A percentile compares a stretch with the other conserved stretches of the same genome.
phyloP scores from a whole-genome alignment of 768 basidiomycete species.

The Naganishia vaughanmartiniae region DNA sequence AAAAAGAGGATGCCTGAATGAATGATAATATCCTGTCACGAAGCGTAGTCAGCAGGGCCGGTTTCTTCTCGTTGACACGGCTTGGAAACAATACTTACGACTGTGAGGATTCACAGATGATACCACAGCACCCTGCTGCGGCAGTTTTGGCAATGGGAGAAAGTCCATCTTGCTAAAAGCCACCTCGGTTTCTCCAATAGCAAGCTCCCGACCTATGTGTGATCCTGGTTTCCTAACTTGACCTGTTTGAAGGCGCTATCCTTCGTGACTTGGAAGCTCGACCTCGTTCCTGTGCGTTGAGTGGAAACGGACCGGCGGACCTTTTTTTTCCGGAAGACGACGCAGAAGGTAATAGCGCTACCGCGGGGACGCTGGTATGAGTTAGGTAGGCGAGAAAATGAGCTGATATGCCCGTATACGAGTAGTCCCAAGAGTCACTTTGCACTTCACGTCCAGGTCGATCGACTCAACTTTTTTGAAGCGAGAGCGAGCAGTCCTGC shows the following conservation, averaged over 20 bases:
- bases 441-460: not conserved
- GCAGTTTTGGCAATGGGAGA: conserved; percentile 43
- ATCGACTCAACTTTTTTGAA: conserved; percentile 21
- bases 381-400: not conserved
- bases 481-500: conserved; percentile 2
- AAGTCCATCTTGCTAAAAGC: conserved; percentile 41
- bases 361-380: not conserved
- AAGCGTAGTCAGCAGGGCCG: not conserved
- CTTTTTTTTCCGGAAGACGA: not conserved
- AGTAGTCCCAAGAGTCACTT: not conserved
- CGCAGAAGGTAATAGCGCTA: not conserved
- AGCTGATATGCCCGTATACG: not conserved
- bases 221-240: not conserved
- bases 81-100: conserved; percentile 27
- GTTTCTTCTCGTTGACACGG: not conserved
- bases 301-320: not conserved
- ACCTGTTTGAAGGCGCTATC: not conserved
- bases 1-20: conserved; percentile 60
- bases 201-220: not conserved
- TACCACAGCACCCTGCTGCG: conserved; percentile 39
- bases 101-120: conserved; percentile 47
- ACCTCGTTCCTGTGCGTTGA: not conserved
- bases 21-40: conserved; percentile 43
- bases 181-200: no score
- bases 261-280: not conserved